Conservation (phyloP, 129 eudicot genomes). For the Logfia minima region DNA sequence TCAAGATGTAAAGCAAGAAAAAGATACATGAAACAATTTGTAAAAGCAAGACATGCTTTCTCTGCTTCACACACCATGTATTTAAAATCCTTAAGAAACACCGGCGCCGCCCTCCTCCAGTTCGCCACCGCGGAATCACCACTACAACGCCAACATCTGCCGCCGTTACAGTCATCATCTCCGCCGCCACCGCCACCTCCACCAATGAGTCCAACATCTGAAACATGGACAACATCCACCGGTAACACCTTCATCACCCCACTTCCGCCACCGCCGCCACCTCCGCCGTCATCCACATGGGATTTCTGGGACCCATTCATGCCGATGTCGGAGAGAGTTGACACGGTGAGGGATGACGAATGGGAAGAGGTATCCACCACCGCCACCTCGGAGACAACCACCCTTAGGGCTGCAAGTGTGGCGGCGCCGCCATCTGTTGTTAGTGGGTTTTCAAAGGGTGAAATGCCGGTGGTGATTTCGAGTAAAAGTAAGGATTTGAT, state of each 20-base stretch:
- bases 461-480: constrained; percentile 68
- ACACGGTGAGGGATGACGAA: constrained; percentile 53
- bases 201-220: constrained; percentile 64
- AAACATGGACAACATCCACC: constrained; percentile 62
- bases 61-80: constrained; percentile 74
- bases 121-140: constrained; percentile 77
- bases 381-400: constrained; percentile 48
- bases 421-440: constrained; percentile 62
- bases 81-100: constrained; percentile 56
- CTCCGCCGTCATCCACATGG: constrained; percentile 70
- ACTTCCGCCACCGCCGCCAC: constrained; percentile 72
- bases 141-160: constrained; percentile 41
- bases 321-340: constrained; percentile 58
- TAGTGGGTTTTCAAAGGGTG: constrained; percentile 53
- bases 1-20: constrained; percentile 82
- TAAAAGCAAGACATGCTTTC: constrained; percentile 69
- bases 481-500: constrained; percentile 64
- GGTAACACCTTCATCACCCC: constrained; percentile 55
- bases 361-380: constrained; percentile 62
- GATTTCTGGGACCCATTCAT: constrained; percentile 98
- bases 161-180: constrained; percentile 16
- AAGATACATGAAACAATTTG: constrained; percentile 88
- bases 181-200: constrained; percentile 54
- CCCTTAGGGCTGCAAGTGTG: constrained; percentile 49
- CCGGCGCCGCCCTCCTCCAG: constrained; percentile 84